Evolutionary conservation across 169 alveolate species (phyloP), one percentile per base, ranked within the genome.

Genomic region (Plasmodium malariae): DNA sequence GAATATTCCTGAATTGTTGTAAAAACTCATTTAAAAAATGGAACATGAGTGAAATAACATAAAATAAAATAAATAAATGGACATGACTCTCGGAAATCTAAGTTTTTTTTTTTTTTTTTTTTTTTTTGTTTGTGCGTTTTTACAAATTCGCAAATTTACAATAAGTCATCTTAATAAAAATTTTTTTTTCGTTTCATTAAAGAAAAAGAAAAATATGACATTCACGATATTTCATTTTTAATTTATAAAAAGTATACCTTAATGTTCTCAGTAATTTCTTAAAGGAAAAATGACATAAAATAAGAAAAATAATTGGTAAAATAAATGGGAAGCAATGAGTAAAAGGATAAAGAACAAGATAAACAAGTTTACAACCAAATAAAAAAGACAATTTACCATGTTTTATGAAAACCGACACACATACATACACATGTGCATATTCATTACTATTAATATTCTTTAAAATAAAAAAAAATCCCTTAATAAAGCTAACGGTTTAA

Each of bases 401-500:
- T 67, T 30, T 26, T 67, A 32, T n/a, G 21, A 6, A 67, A 40
- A 28, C 59, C 12, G 74, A 36, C 21, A 9, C 19, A 67, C 51
- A 14, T 67, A 48, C 43, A 17, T 9, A 26, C 51, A 36, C 21
- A 0, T 0, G 57, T 21, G 43, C 11, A 48, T 49, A 67, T 36
- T 30, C n/a, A 21, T 12, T 19, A 14, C 55, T 67, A 5, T 32
- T 30, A 9, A 37, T 67, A 12, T 30, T n/a, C 6, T n/a, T 67
- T 26, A 67, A 37, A 67, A 67, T 40, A 26, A 37, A 28, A 67
- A 36, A 14, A 67, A 36, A 19, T 67, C 32, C 14, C 32, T 67
- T 67, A n/a, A 67, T 28, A 67, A 55, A 36, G 74, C 51, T 67
- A 67, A 21, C 17, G 48, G 59, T 49, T 55, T 49, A 21, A 65